A percentile compares a stretch with the other conserved stretches of the same genome.
phyloP scores from a whole-genome alignment of 1,284 basidiomycete species.

The Uromyces viciae-fabae region DNA sequence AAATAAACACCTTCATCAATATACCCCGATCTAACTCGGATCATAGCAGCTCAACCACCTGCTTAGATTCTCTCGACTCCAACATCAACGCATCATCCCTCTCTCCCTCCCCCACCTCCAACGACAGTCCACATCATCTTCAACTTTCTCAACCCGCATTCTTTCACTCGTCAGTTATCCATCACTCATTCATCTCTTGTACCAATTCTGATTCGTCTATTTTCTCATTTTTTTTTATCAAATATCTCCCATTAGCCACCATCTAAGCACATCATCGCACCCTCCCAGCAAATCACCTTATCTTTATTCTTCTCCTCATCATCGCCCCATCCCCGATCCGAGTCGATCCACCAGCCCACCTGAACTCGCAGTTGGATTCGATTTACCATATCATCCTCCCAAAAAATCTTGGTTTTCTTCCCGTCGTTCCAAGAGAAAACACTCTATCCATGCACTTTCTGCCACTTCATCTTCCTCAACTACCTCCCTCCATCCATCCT shows the following conservation, averaged over 20 bases:
- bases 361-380: not conserved
- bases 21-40: not conserved
- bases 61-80: constrained; percentile 3
- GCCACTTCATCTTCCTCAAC: constrained; percentile 33
- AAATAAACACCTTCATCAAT: constrained; percentile 7
- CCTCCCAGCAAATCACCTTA: not conserved
- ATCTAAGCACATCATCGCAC: not conserved
- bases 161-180: constrained; percentile 45
- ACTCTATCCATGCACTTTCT: constrained; percentile 41
- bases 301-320: not conserved
- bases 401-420: constrained; percentile 30
- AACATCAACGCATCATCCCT: not conserved
- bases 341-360: not conserved
- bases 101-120: not conserved
- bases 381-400: not conserved
- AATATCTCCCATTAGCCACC: constrained; percentile 7
- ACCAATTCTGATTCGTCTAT: not conserved
- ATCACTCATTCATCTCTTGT: no score
- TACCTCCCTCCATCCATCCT: constrained; percentile 25
- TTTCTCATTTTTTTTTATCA: not conserved
- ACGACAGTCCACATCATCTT: not conserved
- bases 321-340: not conserved
- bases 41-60: not conserved
- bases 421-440: constrained; percentile 36
- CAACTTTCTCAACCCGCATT: constrained; percentile 18